Evolutionary conservation across 2,329 filamentous ascomycete species (phyloP).

Genomic region (Fusarium compactum): DNA sequence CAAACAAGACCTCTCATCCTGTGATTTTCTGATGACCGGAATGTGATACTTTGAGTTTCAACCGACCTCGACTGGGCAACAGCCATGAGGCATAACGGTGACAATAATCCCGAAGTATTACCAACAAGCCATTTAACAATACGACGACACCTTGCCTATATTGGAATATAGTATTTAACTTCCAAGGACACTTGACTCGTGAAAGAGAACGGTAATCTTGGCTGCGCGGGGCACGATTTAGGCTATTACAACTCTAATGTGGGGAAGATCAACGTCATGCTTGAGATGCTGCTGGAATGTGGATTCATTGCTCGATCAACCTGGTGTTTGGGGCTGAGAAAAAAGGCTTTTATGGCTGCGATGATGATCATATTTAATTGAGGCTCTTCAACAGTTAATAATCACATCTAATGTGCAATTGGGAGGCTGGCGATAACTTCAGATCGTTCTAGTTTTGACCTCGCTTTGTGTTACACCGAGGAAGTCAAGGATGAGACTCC

Average conservation of each 20-base stretch:
- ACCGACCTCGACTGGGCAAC: neutral
- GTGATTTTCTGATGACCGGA: constrained; percentile 2
- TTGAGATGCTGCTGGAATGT: constrained; percentile 11
- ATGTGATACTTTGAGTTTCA: constrained; percentile 20
- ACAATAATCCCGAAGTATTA: neutral
- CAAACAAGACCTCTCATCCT: neutral
- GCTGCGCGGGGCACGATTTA: constrained; percentile 11
- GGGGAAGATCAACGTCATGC: constrained; percentile 25
- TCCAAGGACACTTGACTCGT: neutral
- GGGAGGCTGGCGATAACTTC: neutral
- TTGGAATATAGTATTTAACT: neutral
- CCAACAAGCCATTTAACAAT: neutral
- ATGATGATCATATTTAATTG: neutral
- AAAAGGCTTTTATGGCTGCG: neutral
- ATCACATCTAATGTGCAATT: neutral
- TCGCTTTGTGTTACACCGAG: constrained; percentile 19
- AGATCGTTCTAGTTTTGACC: neutral
- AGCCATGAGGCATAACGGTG: constrained; percentile 28
- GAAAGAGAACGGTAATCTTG: neutral
- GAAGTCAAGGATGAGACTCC: constrained; percentile 25
- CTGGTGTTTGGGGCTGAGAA: neutral
- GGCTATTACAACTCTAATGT: constrained; percentile 25
- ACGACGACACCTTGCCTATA: neutral
- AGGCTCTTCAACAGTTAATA: neutral
- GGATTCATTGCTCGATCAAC: constrained; percentile 15